Evolutionary conservation across 371 early-diverging fungal genomes (phyloP), one percentile per base, ranked within the genome.

Genomic region (Mortierella sp.): DNA sequence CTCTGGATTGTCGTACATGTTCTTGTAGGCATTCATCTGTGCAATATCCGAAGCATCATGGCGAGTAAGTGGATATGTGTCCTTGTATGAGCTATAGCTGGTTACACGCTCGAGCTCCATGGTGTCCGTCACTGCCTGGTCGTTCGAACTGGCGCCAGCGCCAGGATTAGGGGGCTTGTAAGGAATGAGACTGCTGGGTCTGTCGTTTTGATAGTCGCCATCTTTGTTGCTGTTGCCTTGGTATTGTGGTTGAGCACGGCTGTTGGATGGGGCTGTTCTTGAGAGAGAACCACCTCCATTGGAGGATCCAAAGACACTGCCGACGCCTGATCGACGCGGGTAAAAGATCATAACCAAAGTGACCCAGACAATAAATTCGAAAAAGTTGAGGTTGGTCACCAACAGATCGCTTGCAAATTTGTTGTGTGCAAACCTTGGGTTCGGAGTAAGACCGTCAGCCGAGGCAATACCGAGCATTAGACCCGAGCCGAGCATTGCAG

Each of bases 321-420:
- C 68, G 19, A 60, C 64, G 14, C 44, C 52, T 0, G 76, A 63
- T n/a, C 68, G 67, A 25, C 72, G 76, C 26, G 76, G 72, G 50
- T 71, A 76, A 44, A 71, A 76, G 46, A 76, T 69, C 23, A 75
- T 14, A 7, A 66, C 66, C 62, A 75, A 14, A 16, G 75, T 66
- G 23, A 66, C 55, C 75, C 70, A 69, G 44, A 70, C 62, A 29
- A 70, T 57, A 30, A 68, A 63, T 16, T 63, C 57, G 44, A 72
- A 65, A 58, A 72, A 72, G 62, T 72, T 72, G 62, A 72, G 57
- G 52, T 62, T 66, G 30, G 56, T 29, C 37, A 72, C 37, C 57
- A 72, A 44, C 18, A 72, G 50, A 50, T 72, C 72, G 4, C 66
- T 66, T 0, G 72, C 72, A 57, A 72, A 72, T 52, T 72, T 72